phyloP scores from a whole-genome alignment of 805 yeast species.

The Barnettozyma pratensis region DNA sequence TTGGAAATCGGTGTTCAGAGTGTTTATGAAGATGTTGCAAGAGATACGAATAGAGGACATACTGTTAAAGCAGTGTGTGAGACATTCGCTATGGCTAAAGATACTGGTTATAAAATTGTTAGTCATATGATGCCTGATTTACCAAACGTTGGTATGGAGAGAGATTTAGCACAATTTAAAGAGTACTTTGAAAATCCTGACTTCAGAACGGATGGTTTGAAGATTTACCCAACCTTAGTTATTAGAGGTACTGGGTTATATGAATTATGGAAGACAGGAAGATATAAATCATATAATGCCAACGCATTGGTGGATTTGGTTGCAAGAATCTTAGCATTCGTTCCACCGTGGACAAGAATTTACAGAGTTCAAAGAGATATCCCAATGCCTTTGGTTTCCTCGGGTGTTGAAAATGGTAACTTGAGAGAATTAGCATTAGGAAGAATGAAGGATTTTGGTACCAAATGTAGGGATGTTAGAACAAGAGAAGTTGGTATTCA shows the following conservation, averaged over 20 bases:
- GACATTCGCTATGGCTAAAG: conserved; percentile 93
- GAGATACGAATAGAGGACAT: conserved; percentile 97
- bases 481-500: conserved; percentile 98
- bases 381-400: conserved; percentile 97
- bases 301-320: conserved; percentile 91
- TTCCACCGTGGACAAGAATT: conserved; percentile 99
- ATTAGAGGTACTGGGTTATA: conserved; percentile 96
- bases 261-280: conserved; percentile 95
- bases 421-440: conserved; percentile 92
- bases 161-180: conserved; percentile 91
- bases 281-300: conserved; percentile 91
- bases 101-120: conserved; percentile 96
- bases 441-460: conserved; percentile 97
- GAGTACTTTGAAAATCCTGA: conserved; percentile 97
- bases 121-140: conserved; percentile 99
- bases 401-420: conserved; percentile 98
- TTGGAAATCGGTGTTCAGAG: conserved; percentile 96
- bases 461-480: conserved; percentile 91
- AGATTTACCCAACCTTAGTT: conserved; percentile 92
- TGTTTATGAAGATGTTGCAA: conserved; percentile 95
- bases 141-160: conserved; percentile 98
- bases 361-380: conserved; percentile 98
- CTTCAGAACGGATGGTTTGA: conserved; percentile 94
- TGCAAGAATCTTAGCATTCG: conserved; percentile 91
- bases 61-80: conserved; percentile 95